A percentile compares a stretch with the other conserved stretches of the same genome.
Evolutionary conservation across 2,329 filamentous ascomycete species (phyloP).

Genomic region (Torrubiella hemipterigena): DNA sequence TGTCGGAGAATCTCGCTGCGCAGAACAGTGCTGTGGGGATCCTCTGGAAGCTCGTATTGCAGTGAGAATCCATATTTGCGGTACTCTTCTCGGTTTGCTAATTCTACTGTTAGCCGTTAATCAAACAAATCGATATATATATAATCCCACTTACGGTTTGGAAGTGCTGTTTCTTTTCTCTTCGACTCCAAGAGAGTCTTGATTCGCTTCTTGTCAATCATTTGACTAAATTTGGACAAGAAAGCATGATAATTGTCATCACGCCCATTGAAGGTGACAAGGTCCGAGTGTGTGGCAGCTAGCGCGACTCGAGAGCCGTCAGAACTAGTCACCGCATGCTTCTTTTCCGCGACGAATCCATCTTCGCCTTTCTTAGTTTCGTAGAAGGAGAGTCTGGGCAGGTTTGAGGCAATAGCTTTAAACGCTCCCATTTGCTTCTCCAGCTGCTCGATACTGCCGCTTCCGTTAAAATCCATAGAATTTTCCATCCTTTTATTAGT

Average conservation of each 20-base stretch:
- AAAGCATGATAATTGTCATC: conserved; percentile 14
- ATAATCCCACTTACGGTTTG: too few species aligned
- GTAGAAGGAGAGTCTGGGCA: conserved; percentile 14
- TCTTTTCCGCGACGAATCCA: conserved; percentile 13
- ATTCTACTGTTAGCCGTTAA: too few species aligned
- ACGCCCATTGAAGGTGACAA: conserved; percentile 13
- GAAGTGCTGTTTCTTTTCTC: too few species aligned
- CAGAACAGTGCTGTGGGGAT: conserved; percentile 6
- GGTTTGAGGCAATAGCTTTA: conserved; percentile 12
- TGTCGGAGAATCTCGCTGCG: conserved; percentile 9
- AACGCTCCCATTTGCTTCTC: conserved; percentile 15
- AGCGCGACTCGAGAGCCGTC: conserved; percentile 13
- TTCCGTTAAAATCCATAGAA: conserved; percentile 6
- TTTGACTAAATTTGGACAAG: conserved; percentile 11
- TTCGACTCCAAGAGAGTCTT: conserved; percentile 10
- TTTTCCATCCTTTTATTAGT: background rate
- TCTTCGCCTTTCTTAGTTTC: conserved; percentile 13
- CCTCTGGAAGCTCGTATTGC: conserved; percentile 9
- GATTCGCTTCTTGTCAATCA: conserved; percentile 8
- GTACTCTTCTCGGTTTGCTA: too few species aligned
- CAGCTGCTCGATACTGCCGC: conserved; percentile 13
- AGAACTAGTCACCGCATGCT: conserved; percentile 12
- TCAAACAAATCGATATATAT: too few species aligned
- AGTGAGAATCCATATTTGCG: conserved; percentile 9
- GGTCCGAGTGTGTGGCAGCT: conserved; percentile 11